Conservation (phyloP, 768 basidiomycete genomes). For the Mycena belliarum region DNA sequence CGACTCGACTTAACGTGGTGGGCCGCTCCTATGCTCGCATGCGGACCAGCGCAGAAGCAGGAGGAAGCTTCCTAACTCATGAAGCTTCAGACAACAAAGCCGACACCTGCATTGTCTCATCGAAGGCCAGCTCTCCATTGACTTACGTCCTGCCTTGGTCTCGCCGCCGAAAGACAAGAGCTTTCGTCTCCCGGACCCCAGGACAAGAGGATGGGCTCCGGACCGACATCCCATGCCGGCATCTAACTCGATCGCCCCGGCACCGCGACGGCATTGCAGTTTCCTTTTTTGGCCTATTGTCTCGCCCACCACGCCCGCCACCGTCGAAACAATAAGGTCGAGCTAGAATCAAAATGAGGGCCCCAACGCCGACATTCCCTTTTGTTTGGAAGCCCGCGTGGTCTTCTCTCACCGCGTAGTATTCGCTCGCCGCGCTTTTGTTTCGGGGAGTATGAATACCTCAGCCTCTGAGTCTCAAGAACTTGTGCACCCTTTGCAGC, state of each 20-base stretch:
- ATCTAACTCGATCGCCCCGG: neutral
- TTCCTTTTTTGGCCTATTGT: conserved; percentile 9
- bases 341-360: neutral
- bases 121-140: neutral
- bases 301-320: neutral
- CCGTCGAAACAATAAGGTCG: neutral
- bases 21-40: no score
- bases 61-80: no score
- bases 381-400: conserved; percentile 8
- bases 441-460: conserved; percentile 11
- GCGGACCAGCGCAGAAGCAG: no score
- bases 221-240: neutral
- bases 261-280: neutral
- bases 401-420: neutral
- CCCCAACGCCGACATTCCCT: neutral
- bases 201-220: neutral
- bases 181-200: neutral
- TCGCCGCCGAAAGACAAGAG: neutral
- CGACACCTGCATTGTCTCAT: neutral
- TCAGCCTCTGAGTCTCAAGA: neutral
- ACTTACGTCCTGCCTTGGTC: neutral
- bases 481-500: neutral
- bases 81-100: no score
- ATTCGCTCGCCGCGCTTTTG: conserved; percentile 8
- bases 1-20: no score